phyloP scores from a whole-genome alignment of 441 rosid genomes.

The Erodium chrysanthum region DNA sequence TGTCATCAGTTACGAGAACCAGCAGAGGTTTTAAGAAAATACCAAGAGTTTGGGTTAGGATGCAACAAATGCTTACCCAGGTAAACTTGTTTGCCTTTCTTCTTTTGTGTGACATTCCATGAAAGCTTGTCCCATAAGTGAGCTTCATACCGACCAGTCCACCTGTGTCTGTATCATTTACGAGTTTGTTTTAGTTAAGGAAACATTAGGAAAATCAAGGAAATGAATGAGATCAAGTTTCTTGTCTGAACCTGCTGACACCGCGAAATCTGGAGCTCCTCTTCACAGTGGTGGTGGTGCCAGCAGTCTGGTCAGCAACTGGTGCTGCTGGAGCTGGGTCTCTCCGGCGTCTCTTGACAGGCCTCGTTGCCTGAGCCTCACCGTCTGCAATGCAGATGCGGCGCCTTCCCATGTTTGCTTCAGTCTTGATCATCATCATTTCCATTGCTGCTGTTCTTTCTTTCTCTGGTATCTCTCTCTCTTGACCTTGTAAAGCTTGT shows the following conservation, averaged over 20 bases:
- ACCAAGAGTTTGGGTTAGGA: background rate
- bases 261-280: conserved; percentile 62
- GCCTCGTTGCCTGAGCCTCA: conserved; percentile 10
- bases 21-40: background rate
- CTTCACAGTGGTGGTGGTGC: conserved; percentile 32
- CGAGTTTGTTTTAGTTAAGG: background rate
- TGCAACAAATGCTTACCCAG: conserved; percentile 34
- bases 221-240: background rate
- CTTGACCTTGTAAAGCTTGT: conserved; percentile 11
- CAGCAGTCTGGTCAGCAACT: background rate
- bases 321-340: conserved; percentile 22
- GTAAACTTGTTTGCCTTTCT: conserved; percentile 53
- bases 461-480: background rate
- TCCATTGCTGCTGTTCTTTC: conserved; percentile 20
- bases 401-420: conserved; percentile 27
- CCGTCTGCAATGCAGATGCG: conserved; percentile 11
- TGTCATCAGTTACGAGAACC: background rate
- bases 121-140: conserved; percentile 51
- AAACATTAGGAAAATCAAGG: background rate
- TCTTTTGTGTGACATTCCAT: conserved; percentile 45
- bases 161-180: conserved; percentile 32
- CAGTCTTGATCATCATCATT: conserved; percentile 30
- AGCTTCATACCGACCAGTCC: conserved; percentile 52
- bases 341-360: conserved; percentile 43
- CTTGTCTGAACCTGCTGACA: conserved; percentile 44